Evolutionary conservation across 1,139 yeast species (phyloP).

Genomic region (Tardiomyces digboiensis): DNA sequence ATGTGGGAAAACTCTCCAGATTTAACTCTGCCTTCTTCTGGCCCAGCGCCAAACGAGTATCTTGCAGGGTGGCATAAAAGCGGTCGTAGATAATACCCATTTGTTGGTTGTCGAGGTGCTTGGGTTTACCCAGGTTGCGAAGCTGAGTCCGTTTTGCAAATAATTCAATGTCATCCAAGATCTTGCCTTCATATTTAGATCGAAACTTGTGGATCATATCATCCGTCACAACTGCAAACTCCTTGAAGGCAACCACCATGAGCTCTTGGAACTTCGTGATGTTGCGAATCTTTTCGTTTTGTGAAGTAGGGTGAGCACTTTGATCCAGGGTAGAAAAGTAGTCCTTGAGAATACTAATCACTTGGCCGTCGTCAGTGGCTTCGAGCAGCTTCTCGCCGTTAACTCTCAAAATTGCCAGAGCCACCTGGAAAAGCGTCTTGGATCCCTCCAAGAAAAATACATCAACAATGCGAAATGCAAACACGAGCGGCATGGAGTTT

Average conservation of each 20-base stretch:
- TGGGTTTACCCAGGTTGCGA: conserved; percentile 70
- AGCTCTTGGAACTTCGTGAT: conserved; percentile 86
- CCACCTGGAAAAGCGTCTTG: conserved; percentile 83
- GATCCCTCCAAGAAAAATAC: conserved; percentile 89
- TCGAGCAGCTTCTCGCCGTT: conserved; percentile 77
- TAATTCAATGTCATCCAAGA: conserved; percentile 75
- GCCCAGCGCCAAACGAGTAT: conserved; percentile 61
- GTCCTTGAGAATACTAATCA: conserved; percentile 73
- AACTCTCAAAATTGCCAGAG: conserved; percentile 74
- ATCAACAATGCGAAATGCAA: conserved; percentile 87
- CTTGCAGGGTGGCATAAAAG: conserved; percentile 71
- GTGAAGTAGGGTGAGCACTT: conserved; percentile 67
- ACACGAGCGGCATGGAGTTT: conserved; percentile 90
- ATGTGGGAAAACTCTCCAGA: conserved; percentile 56
- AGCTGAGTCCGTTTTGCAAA: conserved; percentile 91
- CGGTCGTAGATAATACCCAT: conserved; percentile 74
- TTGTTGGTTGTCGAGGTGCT: conserved; percentile 47
- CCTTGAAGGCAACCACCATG: conserved; percentile 86
- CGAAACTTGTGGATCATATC: conserved; percentile 62
- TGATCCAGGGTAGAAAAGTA: conserved; percentile 75
- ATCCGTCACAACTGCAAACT: conserved; percentile 74
- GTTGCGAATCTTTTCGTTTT: conserved; percentile 51
- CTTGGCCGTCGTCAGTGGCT: conserved; percentile 88
- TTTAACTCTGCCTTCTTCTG: conserved; percentile 52
- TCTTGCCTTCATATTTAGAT: conserved; percentile 60